A percentile compares a stretch with the other conserved stretches of the same genome.
Evolutionary conservation across 257 asterid genomes (phyloP).

Genomic region (Nyctanthes arbortristis): DNA sequence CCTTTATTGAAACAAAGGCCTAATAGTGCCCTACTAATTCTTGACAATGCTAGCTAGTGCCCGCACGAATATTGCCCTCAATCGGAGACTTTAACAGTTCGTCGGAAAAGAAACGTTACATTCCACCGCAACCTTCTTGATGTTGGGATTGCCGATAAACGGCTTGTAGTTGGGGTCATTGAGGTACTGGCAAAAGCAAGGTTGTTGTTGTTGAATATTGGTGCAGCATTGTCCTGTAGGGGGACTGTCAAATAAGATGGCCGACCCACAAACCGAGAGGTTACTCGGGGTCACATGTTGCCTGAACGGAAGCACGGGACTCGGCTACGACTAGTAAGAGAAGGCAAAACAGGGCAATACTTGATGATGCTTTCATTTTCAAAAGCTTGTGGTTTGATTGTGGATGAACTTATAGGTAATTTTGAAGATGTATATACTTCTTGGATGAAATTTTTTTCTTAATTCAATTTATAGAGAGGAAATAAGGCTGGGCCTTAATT

Average conservation of each 20-base stretch:
- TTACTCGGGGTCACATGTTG: not conserved
- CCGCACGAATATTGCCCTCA: too few relatives aligned
- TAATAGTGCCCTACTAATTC: not conserved
- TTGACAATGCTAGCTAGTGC: not conserved
- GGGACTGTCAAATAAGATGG: not conserved
- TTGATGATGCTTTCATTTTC: not conserved
- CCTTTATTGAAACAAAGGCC: not conserved
- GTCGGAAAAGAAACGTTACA: constrained; percentile 30
- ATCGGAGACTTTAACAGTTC: constrained; percentile 10
- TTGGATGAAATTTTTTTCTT: too few relatives aligned
- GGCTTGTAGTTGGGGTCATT: constrained; percentile 18
- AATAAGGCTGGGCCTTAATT: too few relatives aligned
- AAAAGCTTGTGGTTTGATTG: too few relatives aligned
- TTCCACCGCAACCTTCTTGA: constrained; percentile 18
- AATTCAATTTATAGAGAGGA: too few relatives aligned
- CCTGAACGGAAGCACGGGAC: not conserved
- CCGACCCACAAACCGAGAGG: not conserved
- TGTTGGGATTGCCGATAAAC: constrained; percentile 33
- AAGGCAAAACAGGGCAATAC: not conserved
- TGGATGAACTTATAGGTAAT: too few relatives aligned
- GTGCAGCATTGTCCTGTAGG: constrained; percentile 35
- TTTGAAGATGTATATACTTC: too few relatives aligned
- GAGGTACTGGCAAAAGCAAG: constrained; percentile 42
- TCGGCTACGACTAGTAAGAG: not conserved
- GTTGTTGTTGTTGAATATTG: constrained; percentile 36